A percentile compares a stretch with the other conserved stretches of the same genome.
Evolutionary conservation across 73 alveolate genomes (phyloP).

Genomic region (Stentor roeselii): DNA sequence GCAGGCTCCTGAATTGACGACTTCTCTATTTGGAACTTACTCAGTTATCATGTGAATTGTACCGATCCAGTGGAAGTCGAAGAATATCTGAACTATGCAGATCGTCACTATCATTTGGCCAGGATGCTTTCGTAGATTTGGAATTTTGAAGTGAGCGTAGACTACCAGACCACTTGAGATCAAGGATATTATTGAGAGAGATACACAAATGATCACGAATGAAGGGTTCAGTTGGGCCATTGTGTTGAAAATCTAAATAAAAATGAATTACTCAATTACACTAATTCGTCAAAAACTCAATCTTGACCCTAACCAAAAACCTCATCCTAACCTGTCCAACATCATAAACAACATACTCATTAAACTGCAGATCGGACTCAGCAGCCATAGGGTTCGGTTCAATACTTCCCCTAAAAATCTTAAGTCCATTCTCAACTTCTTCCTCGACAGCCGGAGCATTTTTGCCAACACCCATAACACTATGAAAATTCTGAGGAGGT

Average conservation of each 20-base stretch:
- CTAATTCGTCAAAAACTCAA: too few species aligned
- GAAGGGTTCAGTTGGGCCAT: too few species aligned
- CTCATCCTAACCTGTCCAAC: conserved; percentile 54
- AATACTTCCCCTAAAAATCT: neutral
- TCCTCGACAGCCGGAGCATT: conserved; percentile 50
- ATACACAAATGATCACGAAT: neutral
- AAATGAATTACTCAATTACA: too few species aligned
- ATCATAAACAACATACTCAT: conserved; percentile 84
- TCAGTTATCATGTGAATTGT: neutral
- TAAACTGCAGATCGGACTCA: conserved; percentile 52
- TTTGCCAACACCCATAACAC: conserved; percentile 76
- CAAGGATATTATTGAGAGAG: neutral
- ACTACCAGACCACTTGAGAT: neutral
- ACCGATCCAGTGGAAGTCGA: neutral
- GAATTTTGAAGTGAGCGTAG: neutral
- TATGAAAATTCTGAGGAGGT: conserved; percentile 64
- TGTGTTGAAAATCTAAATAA: too few species aligned
- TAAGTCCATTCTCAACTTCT: conserved; percentile 29
- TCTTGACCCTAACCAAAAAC: neutral
- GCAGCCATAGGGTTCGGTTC: conserved; percentile 13
- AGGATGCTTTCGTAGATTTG: neutral
- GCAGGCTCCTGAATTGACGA: neutral
- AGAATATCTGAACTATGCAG: neutral
- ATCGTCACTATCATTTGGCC: neutral
- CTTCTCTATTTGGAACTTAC: neutral